Percentiles rank a stretch among this genome's conserved stretches.
Evolutionary conservation across 352 stramenopile species (phyloP).

Genomic region (Globisporangium spinosum): DNA sequence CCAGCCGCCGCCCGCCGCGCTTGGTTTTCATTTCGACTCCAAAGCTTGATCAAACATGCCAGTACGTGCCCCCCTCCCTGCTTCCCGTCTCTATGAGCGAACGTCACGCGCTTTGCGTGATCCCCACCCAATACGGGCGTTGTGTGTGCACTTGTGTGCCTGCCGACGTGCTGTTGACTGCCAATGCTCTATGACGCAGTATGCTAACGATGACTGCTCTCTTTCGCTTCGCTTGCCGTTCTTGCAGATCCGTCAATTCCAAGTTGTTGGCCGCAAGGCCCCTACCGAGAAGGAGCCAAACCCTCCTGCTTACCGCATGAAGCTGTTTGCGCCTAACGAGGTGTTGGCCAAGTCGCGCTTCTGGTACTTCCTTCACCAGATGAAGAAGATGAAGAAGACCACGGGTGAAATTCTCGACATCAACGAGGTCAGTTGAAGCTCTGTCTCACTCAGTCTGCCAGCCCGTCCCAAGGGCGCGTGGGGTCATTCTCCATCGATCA

Average conservation of each 20-base stretch:
- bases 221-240: neutral
- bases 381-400: constrained; percentile 99
- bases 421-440: constrained; percentile 91
- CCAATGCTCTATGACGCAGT: neutral
- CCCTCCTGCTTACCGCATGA: constrained; percentile 99
- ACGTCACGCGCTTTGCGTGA: neutral
- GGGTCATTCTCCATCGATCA: neutral
- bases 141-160: neutral
- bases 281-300: constrained; percentile 97
- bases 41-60: constrained; percentile 24
- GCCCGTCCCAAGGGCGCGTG: neutral
- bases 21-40: constrained; percentile 21
- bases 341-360: constrained; percentile 99
- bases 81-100: neutral
- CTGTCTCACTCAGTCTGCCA: neutral
- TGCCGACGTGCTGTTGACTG: neutral
- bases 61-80: constrained; percentile 1
- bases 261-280: constrained; percentile 99
- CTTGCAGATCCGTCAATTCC: constrained; percentile 95
- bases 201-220: neutral
- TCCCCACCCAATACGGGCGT: neutral
- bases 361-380: constrained; percentile 99
- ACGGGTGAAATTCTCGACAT: constrained; percentile 99
- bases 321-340: constrained; percentile 94
- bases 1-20: neutral